Evolutionary conservation across 1,284 basidiomycete species (phyloP).

Genomic region (Lentinus polychrous): DNA sequence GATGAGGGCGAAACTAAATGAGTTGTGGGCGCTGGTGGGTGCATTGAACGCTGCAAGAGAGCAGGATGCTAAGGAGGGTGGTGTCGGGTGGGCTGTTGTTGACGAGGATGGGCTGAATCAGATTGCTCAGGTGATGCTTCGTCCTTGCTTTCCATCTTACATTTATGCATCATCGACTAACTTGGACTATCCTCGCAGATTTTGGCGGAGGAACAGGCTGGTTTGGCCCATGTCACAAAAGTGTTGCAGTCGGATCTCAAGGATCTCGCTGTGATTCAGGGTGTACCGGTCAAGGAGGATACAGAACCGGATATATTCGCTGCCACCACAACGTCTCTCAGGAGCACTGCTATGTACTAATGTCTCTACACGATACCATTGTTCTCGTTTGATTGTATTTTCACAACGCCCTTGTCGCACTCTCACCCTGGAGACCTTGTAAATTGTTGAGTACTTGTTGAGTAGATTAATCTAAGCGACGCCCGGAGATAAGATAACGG

Average conservation of each 20-base stretch:
- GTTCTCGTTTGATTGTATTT: background rate
- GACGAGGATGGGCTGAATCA: constrained; percentile 78
- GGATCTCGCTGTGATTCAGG: constrained; percentile 69
- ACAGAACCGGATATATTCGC: constrained; percentile 23
- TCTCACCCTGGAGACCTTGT: too few relatives aligned
- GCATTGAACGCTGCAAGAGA: constrained; percentile 63
- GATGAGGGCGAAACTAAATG: constrained; percentile 71
- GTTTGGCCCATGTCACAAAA: constrained; percentile 73
- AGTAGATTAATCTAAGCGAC: too few relatives aligned
- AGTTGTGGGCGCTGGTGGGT: constrained; percentile 84
- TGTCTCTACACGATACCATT: constrained; percentile 12
- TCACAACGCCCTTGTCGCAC: too few relatives aligned
- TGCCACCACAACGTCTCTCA: background rate
- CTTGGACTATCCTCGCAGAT: constrained; percentile 37
- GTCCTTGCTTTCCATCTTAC: constrained; percentile 16
- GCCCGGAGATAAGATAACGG: too few relatives aligned
- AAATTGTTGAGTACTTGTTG: too few relatives aligned
- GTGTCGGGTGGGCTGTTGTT: constrained; percentile 73
- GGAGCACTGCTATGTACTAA: constrained; percentile 7
- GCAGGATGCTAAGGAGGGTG: constrained; percentile 38
- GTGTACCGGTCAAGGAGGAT: constrained; percentile 33
- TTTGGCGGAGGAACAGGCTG: constrained; percentile 72
- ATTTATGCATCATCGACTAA: constrained; percentile 2
- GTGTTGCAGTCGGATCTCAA: constrained; percentile 62
- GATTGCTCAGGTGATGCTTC: constrained; percentile 55